These are phyloP conservation scores for Boletus mariae DNA, from an alignment of 1,284 basidiomycete species.

Conservation along the genomic window DNA sequence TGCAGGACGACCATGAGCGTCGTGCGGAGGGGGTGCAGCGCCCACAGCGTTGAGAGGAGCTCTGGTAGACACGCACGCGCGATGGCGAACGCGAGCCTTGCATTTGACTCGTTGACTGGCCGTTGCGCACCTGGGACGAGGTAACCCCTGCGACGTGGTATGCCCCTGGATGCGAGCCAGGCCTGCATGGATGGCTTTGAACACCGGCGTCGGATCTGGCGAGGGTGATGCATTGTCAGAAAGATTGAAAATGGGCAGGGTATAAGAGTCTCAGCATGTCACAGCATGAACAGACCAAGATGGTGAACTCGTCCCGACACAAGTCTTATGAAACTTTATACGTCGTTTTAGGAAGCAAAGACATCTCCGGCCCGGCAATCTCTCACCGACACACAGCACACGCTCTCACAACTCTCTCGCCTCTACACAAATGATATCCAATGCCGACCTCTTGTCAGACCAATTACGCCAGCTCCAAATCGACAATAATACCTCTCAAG, in stretches of 20 bases:
- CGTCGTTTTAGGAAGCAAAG: conserved; percentile 34
- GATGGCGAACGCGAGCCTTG: conserved; percentile 54
- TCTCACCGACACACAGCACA: neutral
- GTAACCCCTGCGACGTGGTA: conserved; percentile 41
- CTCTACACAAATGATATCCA: conserved; percentile 11
- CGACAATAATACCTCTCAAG: too few relatives aligned
- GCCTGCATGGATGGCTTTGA: conserved; percentile 44
- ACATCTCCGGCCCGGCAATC: neutral
- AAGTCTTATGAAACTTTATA: conserved; percentile 35
- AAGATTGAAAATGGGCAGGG: conserved; percentile 15
- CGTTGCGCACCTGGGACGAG: conserved; percentile 68
- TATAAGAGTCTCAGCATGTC: conserved; percentile 32
- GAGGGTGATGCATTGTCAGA: conserved; percentile 28
- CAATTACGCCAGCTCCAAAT: conserved; percentile 24
- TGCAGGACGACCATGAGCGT: conserved; percentile 64
- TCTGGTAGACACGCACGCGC: conserved; percentile 51
- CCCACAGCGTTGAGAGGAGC: conserved; percentile 57
- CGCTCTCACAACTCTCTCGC: neutral
- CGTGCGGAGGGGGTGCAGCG: conserved; percentile 62
- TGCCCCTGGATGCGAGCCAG: conserved; percentile 61
- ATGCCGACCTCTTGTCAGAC: conserved; percentile 24
- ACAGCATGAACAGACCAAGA: conserved; percentile 34
- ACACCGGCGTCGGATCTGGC: conserved; percentile 22
- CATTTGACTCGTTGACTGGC: conserved; percentile 50
- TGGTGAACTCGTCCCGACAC: conserved; percentile 38